Percentiles rank a stretch among this genome's conserved stretches.
Conservation (phyloP, 495 filamentous ascomycete genomes). For the Trichoderma virens region DNA sequence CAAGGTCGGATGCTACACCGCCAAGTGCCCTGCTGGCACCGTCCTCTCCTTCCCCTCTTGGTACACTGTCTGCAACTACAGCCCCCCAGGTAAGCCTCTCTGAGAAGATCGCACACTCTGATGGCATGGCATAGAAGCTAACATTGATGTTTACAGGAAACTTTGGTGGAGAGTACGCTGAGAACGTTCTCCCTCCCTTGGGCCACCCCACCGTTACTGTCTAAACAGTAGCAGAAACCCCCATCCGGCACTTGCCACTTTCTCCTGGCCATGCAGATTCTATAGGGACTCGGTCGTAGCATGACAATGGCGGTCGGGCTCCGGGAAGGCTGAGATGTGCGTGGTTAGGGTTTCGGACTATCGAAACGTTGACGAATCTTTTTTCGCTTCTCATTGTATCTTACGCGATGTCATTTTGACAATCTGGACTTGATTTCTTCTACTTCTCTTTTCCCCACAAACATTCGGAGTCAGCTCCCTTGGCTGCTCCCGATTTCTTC, state of each 20-base stretch:
- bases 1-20: slow-evolving; percentile 65
- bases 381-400: slow-evolving; percentile 9
- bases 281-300: slow-evolving; percentile 5
- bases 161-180: slow-evolving; percentile 53
- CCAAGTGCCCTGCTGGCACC: slow-evolving; percentile 42
- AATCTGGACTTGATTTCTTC: slow-evolving; percentile 2
- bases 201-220: slow-evolving; percentile 24
- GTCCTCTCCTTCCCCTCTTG: slow-evolving; percentile 33
- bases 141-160: slow-evolving; percentile 46
- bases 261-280: slow-evolving; percentile 3
- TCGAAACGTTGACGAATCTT: slow-evolving; percentile 4
- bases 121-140: not conserved
- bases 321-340: slow-evolving; percentile 3
- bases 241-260: slow-evolving; percentile 5
- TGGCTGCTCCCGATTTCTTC: not conserved
- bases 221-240: slow-evolving; percentile 14
- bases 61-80: slow-evolving; percentile 90
- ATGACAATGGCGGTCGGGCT: slow-evolving; percentile 1
- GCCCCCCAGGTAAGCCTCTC: slow-evolving; percentile 49
- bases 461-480: not conserved
- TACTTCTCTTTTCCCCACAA: not conserved
- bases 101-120: not conserved
- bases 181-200: slow-evolving; percentile 52
- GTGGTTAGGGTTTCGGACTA: not conserved
- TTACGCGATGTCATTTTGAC: slow-evolving; percentile 5